A percentile compares a stretch with the other conserved stretches of the same genome.
phyloP scores from a whole-genome alignment of 2,329 filamentous ascomycete species.

The Scedosporium boydii region DNA sequence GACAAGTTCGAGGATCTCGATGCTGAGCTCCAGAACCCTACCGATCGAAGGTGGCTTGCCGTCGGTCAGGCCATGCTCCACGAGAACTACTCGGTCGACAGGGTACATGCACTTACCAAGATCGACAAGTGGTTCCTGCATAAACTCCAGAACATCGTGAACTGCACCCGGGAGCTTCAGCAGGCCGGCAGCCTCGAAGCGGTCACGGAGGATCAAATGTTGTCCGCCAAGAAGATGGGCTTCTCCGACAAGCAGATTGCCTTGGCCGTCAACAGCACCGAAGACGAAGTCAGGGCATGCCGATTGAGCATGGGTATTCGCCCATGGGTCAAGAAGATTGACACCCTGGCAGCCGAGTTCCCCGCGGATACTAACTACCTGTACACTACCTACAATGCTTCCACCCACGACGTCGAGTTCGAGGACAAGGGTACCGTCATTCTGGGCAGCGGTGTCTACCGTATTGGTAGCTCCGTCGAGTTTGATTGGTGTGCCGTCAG shows the following conservation, averaged over 20 bases:
- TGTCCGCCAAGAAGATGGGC: slow-evolving; percentile 92
- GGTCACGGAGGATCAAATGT: slow-evolving; percentile 78
- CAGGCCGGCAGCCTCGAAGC: slow-evolving; percentile 72
- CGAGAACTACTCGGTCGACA: slow-evolving; percentile 89
- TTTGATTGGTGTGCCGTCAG: slow-evolving; percentile 98
- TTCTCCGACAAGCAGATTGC: slow-evolving; percentile 97
- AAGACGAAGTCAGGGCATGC: slow-evolving; percentile 80
- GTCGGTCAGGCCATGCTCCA: slow-evolving; percentile 97
- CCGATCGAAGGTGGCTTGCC: slow-evolving; percentile 92
- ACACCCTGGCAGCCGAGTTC: slow-evolving; percentile 94
- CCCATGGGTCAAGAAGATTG: slow-evolving; percentile 90
- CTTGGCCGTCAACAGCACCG: slow-evolving; percentile 70
- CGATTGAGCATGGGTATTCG: slow-evolving; percentile 80
- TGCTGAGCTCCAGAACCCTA: slow-evolving; percentile 81
- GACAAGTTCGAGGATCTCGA: slow-evolving; percentile 92
- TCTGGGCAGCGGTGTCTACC: slow-evolving; percentile 90
- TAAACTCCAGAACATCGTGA: slow-evolving; percentile 95
- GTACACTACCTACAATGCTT: slow-evolving; percentile 96
- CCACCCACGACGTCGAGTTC: slow-evolving; percentile 85
- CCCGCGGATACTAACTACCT: slow-evolving; percentile 91
- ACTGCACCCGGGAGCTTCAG: slow-evolving; percentile 80
- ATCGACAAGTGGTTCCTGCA: slow-evolving; percentile 99
- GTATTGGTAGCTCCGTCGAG: slow-evolving; percentile 94
- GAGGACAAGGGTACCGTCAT: slow-evolving; percentile 86
- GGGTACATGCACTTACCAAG: slow-evolving; percentile 87